Base-by-base conservation (phyloP, 2,329 filamentous ascomycete species). In the Scedosporium apiospermum region DNA sequence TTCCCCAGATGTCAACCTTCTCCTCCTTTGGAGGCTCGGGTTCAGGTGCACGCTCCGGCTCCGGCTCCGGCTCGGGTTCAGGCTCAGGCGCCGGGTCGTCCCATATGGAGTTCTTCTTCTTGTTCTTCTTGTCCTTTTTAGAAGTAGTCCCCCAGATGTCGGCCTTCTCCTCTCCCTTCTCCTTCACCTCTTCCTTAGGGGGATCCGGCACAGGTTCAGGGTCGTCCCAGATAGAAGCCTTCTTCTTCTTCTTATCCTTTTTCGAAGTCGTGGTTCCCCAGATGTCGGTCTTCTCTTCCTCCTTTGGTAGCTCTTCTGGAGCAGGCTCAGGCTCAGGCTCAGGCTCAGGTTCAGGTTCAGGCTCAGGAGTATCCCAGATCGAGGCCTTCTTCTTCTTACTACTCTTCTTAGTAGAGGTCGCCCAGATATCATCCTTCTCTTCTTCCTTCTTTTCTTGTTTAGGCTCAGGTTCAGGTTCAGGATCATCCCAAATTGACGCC, bases 221-320 rank as follows among this genome's bases (percentile, higher is more conserved):
- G 26, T 69, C 67, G 41, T 69, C 68, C 16, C 61, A 46, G 14
- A 53, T 63, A 9, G 53, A 65, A 62, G 72, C 71, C 61, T 71
- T 71, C 58, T 73, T 71, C 64, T 71, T 75, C 42, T 74, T 71
- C 64, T 70, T 75, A 5, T 69, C 66, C 63, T 68, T 73, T 64
- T 68, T 66, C 38, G 67, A 66, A 10, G 63, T 62, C 10, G 62
- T 55, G 34, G 66, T 51, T 7, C 64, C 66, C 65, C 65, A 69
- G 41, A 66, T 62, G 60, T 64, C 65, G 26, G 65, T 62, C 23
- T 55, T 55, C 51, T 23, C 23, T 23, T 55, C 51, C 16, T 64
- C 62, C 23, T 65, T 69, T 67, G 51, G 66, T 68, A 4, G 65
- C 66, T 57, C 59, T 26, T 61, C n/a, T 34, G 44, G 55, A 9